A percentile compares a stretch with the other conserved stretches of the same genome.
Evolutionary conservation across 257 asterid species (phyloP).

Genomic region (Henckelia pumila): DNA sequence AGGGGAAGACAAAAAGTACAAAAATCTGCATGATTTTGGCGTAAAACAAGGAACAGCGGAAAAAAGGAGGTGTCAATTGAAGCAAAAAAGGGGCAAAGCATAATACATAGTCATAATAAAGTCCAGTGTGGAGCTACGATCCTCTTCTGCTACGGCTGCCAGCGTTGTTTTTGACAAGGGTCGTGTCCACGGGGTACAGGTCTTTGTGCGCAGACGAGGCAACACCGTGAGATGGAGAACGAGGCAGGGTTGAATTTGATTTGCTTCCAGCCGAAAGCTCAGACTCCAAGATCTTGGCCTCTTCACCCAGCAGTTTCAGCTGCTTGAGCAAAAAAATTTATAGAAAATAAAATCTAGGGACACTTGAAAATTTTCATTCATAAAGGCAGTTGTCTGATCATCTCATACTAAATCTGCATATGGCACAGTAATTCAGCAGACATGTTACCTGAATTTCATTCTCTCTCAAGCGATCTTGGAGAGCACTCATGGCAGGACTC

Average conservation of each 20-base stretch:
- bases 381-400: neutral
- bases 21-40: slow-evolving; percentile 27
- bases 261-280: slow-evolving; percentile 47
- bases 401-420: neutral
- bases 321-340: slow-evolving; percentile 31
- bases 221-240: slow-evolving; percentile 51
- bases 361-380: neutral
- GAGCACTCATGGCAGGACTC: slow-evolving; percentile 83
- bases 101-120: neutral
- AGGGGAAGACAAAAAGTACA: neutral
- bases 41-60: slow-evolving; percentile 17
- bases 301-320: slow-evolving; percentile 71
- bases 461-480: slow-evolving; percentile 86
- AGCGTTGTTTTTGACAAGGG: slow-evolving; percentile 34
- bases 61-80: slow-evolving; percentile 6
- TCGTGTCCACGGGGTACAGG: slow-evolving; percentile 49
- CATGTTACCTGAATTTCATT: slow-evolving; percentile 78
- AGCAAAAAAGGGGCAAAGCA: slow-evolving; percentile 10
- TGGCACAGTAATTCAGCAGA: neutral
- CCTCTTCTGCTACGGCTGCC: slow-evolving; percentile 51
- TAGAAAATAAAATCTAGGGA: neutral
- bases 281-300: slow-evolving; percentile 60
- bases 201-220: slow-evolving; percentile 53
- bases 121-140: slow-evolving; percentile 24
- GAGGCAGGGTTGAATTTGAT: slow-evolving; percentile 48